Evolutionary conservation across 768 basidiomycete genomes (phyloP).

Genomic region (Gloeostereum incarnatum): DNA sequence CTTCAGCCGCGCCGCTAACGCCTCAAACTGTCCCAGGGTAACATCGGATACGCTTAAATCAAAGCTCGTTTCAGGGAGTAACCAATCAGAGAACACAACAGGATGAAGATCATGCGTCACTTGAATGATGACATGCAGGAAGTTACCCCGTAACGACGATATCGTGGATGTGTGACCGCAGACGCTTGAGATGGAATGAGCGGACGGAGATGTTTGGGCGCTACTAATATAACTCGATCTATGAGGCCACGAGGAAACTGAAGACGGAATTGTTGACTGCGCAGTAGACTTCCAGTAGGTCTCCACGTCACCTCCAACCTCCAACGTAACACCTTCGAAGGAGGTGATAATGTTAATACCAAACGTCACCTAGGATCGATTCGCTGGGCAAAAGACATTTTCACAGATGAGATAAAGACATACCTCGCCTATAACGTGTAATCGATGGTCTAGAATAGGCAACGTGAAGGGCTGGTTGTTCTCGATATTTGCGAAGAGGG

Average conservation of each 20-base stretch:
- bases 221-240: slow-evolving; percentile 41
- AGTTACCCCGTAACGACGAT: slow-evolving; percentile 85
- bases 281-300: slow-evolving; percentile 97
- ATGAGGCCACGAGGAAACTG: slow-evolving; percentile 26
- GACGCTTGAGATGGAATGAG: slow-evolving; percentile 37
- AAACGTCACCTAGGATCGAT: slow-evolving; percentile 63
- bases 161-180: slow-evolving; percentile 62
- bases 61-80: slow-evolving; percentile 61
- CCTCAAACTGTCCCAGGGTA: slow-evolving; percentile 71
- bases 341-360: slow-evolving; percentile 81
- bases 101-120: slow-evolving; percentile 90
- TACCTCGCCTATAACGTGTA: slow-evolving; percentile 93
- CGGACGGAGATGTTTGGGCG: slow-evolving; percentile 64
- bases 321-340: slow-evolving; percentile 86
- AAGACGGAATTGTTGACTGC: slow-evolving; percentile 34
- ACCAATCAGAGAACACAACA: slow-evolving; percentile 72
- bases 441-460: slow-evolving; percentile 85
- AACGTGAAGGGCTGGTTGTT: slow-evolving; percentile 48
- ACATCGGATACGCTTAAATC: slow-evolving; percentile 81
- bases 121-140: slow-evolving; percentile 80
- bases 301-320: slow-evolving; percentile 91
- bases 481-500: slow-evolving; percentile 50
- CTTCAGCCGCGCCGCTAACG: slow-evolving; percentile 45
- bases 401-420: slow-evolving; percentile 10
- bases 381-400: slow-evolving; percentile 6